A percentile compares a stretch with the other conserved stretches of the same genome.
phyloP scores from a whole-genome alignment of 331 rosid genomes.

The Prunus yedoensis region DNA sequence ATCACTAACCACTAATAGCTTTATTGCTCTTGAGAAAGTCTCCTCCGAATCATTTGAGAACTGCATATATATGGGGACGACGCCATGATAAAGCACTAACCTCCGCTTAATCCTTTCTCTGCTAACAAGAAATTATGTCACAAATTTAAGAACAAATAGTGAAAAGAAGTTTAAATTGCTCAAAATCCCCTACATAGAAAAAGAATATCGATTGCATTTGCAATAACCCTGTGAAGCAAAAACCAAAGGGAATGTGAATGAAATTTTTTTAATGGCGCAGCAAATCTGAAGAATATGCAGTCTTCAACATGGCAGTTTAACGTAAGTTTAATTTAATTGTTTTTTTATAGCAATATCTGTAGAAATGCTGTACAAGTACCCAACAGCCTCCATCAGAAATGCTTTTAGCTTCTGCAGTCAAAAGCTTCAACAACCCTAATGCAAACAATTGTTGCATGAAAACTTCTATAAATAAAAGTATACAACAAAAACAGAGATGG shows the following conservation, averaged over 20 bases:
- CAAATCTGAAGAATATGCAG: background rate
- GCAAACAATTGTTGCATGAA: background rate
- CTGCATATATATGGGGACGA: conserved; percentile 76
- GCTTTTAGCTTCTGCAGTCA: background rate
- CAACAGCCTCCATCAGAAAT: background rate
- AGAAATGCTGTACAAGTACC: background rate
- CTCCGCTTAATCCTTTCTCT: conserved; percentile 85
- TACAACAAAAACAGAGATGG: background rate
- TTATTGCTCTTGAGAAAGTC: conserved; percentile 82
- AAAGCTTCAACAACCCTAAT: background rate
- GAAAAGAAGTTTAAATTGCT: background rate
- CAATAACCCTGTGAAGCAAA: background rate
- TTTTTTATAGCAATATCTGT: background rate
- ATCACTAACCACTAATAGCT: conserved; percentile 67
- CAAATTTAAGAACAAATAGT: background rate
- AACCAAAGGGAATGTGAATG: background rate
- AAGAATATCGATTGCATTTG: background rate
- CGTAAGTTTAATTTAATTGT: background rate
- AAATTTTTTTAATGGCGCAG: background rate
- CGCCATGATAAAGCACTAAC: conserved; percentile 76
- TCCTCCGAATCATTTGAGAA: conserved; percentile 86
- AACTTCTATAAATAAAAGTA: background rate
- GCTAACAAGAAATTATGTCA: conserved; percentile 26
- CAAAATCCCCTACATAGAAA: background rate
- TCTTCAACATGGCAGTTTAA: background rate